A percentile compares a stretch with the other conserved stretches of the same genome.
phyloP scores from a whole-genome alignment of 2,329 filamentous ascomycete species.

The Lachnellula subtilissima region DNA sequence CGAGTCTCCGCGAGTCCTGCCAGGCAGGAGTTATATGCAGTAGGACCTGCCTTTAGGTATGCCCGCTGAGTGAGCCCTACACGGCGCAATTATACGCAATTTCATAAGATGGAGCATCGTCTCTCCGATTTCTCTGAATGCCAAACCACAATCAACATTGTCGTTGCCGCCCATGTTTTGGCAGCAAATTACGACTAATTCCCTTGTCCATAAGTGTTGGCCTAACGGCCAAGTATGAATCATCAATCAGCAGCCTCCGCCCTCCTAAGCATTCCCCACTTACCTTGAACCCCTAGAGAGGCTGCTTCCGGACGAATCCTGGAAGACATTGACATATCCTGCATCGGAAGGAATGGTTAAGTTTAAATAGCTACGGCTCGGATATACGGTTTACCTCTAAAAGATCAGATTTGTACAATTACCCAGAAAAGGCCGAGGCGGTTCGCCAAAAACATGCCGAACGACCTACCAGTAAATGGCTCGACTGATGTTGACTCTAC shows the following conservation, averaged over 20 bases:
- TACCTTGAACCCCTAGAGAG: background rate
- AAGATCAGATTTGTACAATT: background rate
- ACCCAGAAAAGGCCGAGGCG: background rate
- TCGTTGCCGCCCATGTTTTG: background rate
- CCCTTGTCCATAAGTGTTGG: background rate
- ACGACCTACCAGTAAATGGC: background rate
- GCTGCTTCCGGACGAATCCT: background rate
- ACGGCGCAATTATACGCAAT: background rate
- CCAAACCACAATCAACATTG: background rate
- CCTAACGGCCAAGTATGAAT: too few species aligned
- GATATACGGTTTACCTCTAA: background rate
- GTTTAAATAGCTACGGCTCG: background rate
- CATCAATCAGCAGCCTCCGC: too few species aligned
- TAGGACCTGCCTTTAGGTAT: background rate
- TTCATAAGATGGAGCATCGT: conserved; percentile 1
- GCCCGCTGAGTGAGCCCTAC: background rate
- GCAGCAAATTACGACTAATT: background rate
- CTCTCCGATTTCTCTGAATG: background rate
- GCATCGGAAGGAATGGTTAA: background rate
- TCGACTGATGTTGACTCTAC: background rate
- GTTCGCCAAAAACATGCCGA: background rate
- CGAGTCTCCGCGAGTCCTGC: background rate
- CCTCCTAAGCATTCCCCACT: too few species aligned
- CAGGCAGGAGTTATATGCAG: background rate
- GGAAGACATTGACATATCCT: background rate